Evolutionary conservation across 176 grass and related monocot genomes (phyloP).

Genomic region (Cocos nucifera): DNA sequence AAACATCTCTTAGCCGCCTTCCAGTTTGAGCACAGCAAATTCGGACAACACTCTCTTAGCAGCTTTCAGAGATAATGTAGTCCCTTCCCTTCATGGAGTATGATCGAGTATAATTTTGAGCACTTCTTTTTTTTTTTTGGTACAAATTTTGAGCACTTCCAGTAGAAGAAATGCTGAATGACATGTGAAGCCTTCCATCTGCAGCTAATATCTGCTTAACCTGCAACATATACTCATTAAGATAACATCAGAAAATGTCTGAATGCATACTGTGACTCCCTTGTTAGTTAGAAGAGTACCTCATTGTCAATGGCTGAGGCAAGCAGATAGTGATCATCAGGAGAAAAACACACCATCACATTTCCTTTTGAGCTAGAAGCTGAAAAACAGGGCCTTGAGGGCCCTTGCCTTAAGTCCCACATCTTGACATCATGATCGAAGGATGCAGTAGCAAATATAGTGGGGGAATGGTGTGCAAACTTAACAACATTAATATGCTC

Average conservation of each 20-base stretch:
- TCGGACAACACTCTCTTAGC: slow-evolving; percentile 18
- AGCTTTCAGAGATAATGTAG: slow-evolving; percentile 18
- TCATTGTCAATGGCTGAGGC: slow-evolving; percentile 20
- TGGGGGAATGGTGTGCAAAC: slow-evolving; percentile 14
- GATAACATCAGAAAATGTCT: neutral
- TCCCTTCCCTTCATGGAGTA: slow-evolving; percentile 22
- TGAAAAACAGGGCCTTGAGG: slow-evolving; percentile 20
- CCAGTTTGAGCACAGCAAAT: slow-evolving; percentile 26
- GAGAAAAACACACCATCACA: slow-evolving; percentile 26
- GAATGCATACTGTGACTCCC: neutral
- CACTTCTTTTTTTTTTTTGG: too few species aligned
- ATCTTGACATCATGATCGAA: slow-evolving; percentile 19
- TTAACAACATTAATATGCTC: slow-evolving; percentile 26
- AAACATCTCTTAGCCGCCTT: slow-evolving; percentile 16
- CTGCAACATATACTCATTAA: slow-evolving; percentile 4
- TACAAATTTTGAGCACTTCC: slow-evolving; percentile 24
- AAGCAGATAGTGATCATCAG: slow-evolving; percentile 27
- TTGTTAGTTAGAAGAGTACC: neutral
- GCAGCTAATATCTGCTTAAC: slow-evolving; percentile 19
- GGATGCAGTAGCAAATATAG: slow-evolving; percentile 22
- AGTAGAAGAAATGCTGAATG: slow-evolving; percentile 17
- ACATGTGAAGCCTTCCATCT: slow-evolving; percentile 21
- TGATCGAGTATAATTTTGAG: slow-evolving; percentile 20
- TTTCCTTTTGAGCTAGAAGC: slow-evolving; percentile 18
- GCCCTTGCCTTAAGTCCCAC: slow-evolving; percentile 20